Percentiles rank a stretch among this genome's conserved stretches.
Evolutionary conservation across 108 stramenopile genomes (phyloP).

Genomic region (Stephanodiscus triporus): DNA sequence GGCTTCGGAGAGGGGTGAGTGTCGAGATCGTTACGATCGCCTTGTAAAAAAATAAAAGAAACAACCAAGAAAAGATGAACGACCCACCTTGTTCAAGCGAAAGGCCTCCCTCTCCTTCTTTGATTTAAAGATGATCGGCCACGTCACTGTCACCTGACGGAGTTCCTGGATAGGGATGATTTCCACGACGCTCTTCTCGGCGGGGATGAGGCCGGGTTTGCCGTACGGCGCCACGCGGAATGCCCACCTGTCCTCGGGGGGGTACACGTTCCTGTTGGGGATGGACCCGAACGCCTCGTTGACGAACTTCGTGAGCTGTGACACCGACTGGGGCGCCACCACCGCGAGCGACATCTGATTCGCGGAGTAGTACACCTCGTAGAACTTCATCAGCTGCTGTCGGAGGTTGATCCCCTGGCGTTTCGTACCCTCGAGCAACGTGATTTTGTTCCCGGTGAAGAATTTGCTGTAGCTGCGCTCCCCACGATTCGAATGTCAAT

Average conservation of each 20-base stretch:
- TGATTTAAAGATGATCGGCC: constrained; percentile 74
- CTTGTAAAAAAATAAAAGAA: not conserved
- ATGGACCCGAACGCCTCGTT: constrained; percentile 76
- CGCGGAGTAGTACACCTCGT: constrained; percentile 86
- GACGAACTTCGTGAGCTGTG: constrained; percentile 74
- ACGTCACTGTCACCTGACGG: constrained; percentile 74
- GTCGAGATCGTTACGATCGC: not conserved
- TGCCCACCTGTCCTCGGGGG: constrained; percentile 75
- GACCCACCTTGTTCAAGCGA: constrained; percentile 55
- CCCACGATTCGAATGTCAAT: not conserved
- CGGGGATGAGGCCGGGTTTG: constrained; percentile 59
- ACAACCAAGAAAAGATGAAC: not conserved
- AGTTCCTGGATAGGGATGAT: constrained; percentile 83
- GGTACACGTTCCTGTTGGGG: constrained; percentile 57
- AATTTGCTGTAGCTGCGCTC: constrained; percentile 75
- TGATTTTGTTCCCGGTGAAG: constrained; percentile 92
- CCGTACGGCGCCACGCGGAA: constrained; percentile 60
- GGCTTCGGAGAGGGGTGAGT: constrained; percentile 21
- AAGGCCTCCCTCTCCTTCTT: constrained; percentile 53
- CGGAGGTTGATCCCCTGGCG: constrained; percentile 77
- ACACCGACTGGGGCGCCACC: constrained; percentile 78
- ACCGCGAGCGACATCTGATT: constrained; percentile 93
- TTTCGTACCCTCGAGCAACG: constrained; percentile 73
- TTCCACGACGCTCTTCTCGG: constrained; percentile 64
- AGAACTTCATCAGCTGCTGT: constrained; percentile 89